Conservation (phyloP, 2,329 filamentous ascomycete genomes). For the Akanthomyces dipterigenus region DNA sequence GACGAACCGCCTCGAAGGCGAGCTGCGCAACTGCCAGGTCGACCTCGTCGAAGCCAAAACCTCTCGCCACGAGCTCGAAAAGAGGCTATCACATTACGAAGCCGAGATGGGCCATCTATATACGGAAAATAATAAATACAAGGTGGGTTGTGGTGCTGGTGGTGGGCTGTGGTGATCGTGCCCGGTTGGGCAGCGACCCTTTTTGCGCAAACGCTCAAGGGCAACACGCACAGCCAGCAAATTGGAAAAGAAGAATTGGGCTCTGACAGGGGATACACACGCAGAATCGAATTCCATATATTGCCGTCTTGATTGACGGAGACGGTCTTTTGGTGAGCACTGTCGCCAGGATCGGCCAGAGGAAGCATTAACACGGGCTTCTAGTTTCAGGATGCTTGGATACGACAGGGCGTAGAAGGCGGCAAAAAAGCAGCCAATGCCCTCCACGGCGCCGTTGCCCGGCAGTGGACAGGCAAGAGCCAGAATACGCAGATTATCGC, state of each 20-base stretch:
- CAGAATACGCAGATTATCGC: constrained; percentile 47
- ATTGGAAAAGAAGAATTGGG: not conserved
- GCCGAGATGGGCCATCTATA: constrained; percentile 27
- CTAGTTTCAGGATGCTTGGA: constrained; percentile 51
- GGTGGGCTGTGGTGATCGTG: not conserved
- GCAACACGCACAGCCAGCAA: no score
- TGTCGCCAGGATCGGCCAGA: not conserved
- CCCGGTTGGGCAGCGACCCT: not conserved
- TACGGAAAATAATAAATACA: constrained; percentile 36
- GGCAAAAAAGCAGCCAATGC: constrained; percentile 46
- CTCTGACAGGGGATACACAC: constrained; percentile 10
- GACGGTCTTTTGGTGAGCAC: constrained; percentile 50
- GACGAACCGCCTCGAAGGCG: constrained; percentile 33
- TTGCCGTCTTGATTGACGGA: constrained; percentile 56
- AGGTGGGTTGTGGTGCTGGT: constrained; percentile 27
- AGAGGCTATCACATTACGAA: constrained; percentile 36
- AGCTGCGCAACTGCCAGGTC: constrained; percentile 38
- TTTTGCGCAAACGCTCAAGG: not conserved
- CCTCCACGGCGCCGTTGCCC: constrained; percentile 41
- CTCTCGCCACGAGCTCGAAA: constrained; percentile 44
- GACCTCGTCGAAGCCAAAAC: constrained; percentile 45
- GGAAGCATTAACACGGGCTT: not conserved
- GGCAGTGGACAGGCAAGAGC: constrained; percentile 37
- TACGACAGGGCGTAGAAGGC: constrained; percentile 48
- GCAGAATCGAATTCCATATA: constrained; percentile 51